Conservation (phyloP, 1,284 basidiomycete species). For the Cystobasidium slooffiae region DNA sequence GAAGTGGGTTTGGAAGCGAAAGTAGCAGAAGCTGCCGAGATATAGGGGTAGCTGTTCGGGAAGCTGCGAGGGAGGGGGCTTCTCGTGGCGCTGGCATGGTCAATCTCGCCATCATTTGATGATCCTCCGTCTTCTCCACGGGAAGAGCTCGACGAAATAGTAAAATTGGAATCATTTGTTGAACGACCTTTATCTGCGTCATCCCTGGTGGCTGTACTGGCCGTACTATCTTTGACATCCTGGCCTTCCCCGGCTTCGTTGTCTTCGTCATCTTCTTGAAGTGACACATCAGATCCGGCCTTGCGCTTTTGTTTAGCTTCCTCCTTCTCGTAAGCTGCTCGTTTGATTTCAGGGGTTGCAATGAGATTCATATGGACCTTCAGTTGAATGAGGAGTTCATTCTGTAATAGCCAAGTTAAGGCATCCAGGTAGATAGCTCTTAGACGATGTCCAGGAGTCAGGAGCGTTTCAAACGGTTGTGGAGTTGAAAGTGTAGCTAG, state of each 20-base stretch:
- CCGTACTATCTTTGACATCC: constrained; percentile 57
- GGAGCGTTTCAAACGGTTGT: constrained; percentile 69
- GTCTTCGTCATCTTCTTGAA: constrained; percentile 49
- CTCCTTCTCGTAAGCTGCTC: constrained; percentile 59
- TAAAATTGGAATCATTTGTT: constrained; percentile 16
- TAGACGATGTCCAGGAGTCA: constrained; percentile 63
- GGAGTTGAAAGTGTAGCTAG: constrained; percentile 73
- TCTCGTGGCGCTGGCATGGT: background rate
- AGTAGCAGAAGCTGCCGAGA: constrained; percentile 28
- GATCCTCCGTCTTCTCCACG: background rate
- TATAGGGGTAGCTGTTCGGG: constrained; percentile 38
- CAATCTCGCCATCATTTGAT: background rate
- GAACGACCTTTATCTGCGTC: constrained; percentile 5
- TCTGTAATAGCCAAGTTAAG: constrained; percentile 88
- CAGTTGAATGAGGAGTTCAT: constrained; percentile 80
- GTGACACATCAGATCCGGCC: constrained; percentile 24
- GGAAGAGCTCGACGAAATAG: constrained; percentile 16
- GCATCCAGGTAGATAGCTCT: constrained; percentile 77
- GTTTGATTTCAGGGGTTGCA: constrained; percentile 75
- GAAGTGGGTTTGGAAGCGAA: constrained; percentile 25
- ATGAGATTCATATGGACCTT: constrained; percentile 84
- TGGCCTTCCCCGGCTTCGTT: constrained; percentile 50
- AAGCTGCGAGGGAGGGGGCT: constrained; percentile 40
- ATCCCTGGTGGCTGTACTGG: constrained; percentile 49
- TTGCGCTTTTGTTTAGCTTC: constrained; percentile 25